phyloP scores from a whole-genome alignment of 106 monocot genomes.

The Acanthochlamys bracteata region DNA sequence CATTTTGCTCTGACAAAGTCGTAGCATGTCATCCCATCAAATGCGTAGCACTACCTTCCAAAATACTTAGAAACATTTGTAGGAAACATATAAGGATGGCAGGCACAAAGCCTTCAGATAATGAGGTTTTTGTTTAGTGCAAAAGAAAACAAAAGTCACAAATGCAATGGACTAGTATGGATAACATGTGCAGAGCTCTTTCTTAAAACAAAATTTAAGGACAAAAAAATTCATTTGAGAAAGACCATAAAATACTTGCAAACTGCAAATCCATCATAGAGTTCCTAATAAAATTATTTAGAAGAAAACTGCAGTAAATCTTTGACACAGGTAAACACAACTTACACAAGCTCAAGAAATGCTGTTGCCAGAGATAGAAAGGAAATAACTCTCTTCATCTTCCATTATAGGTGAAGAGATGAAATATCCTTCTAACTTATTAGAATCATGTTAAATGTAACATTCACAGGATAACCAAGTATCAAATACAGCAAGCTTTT shows the following conservation, averaged over 20 bases:
- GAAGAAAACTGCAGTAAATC: not conserved
- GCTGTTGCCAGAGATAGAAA: too few species aligned
- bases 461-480: not conserved
- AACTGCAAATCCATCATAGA: not conserved
- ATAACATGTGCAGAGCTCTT: not conserved
- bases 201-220: not conserved
- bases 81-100: too few species aligned
- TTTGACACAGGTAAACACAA: not conserved
- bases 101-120: too few species aligned
- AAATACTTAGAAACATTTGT: not conserved
- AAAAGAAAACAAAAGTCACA: not conserved
- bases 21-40: not conserved
- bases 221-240: not conserved
- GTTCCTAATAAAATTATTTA: not conserved
- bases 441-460: not conserved
- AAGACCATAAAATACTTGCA: not conserved
- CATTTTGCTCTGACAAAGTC: conserved; percentile 26
- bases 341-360: too few species aligned
- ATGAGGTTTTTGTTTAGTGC: not conserved
- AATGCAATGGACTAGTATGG: not conserved
- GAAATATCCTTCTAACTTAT: too few species aligned
- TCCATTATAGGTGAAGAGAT: not conserved
- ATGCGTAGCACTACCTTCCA: not conserved
- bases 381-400: too few species aligned
- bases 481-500: not conserved